Base-by-base conservation (phyloP, 139 green algal species). In the Dunaliella sp. region DNA sequence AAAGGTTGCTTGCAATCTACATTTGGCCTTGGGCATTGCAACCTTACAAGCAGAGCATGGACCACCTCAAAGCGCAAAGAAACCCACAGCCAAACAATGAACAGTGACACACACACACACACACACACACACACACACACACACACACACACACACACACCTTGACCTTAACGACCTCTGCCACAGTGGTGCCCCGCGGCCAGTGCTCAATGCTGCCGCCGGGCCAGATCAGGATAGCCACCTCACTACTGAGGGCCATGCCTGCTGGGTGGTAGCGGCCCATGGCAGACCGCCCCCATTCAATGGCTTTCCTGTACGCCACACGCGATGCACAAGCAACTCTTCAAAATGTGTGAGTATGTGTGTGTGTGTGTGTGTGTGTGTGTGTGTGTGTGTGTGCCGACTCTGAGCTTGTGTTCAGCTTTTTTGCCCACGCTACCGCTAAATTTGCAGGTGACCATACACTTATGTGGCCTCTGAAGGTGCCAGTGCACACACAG, bases 141-240 rank as follows among this genome's bases (percentile, higher is more conserved):
- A 65, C 48, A 65, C 7, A 7, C 48, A 7, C 48, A 65, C 16
- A 16, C 48, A 65, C 7, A 65, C 80, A 1, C 81, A 85, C 81
- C 81, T 85, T 85, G 28, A 58, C 57, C 1, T 48, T 28, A 57
- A 93, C 34, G 28, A 96, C 86, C 80, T 92, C 48, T 30, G 90
- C 95, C 1, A 94, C 96, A 0, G 94, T 98, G 31, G 93, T 97
- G 76, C 96, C 96, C 1, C 93, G 86, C 0, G 93, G 92, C 24
- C 95, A 83, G 58, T 91, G 87, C 90, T 92, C 86, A 72, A 98
- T 96, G 28, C 83, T 81, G n/a, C 91, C 91, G 0, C 88, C 91
- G 22, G 91, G 91, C 91, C 91, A 94, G 36, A 94, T 88, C 25
- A 94, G 77, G 1, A 94, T 84, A 0, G 79, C 87, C 37, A 93